Conservation (phyloP, 257 asterid genomes). For the Gentiana dahurica region DNA sequence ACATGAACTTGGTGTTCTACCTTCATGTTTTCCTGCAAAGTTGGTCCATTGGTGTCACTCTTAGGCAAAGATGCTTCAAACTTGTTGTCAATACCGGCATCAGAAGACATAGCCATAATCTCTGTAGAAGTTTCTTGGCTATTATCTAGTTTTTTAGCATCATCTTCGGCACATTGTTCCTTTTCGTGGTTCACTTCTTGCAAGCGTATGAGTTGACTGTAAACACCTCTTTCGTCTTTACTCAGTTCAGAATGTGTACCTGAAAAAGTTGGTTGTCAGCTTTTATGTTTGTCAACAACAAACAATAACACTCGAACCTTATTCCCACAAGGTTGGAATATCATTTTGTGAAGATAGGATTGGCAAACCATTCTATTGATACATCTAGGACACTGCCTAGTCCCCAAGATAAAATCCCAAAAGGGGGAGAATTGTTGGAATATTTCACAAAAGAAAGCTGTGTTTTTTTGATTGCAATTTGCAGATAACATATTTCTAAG, state of each 20-base stretch:
- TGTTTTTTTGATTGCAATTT: too few species aligned
- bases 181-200: background rate
- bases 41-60: background rate
- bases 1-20: background rate
- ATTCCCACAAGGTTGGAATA: too few species aligned
- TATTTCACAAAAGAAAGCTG: too few species aligned
- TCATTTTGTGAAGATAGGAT: too few species aligned
- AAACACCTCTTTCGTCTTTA: constrained; percentile 14
- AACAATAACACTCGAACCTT: too few species aligned
- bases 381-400: too few species aligned
- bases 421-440: too few species aligned
- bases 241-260: constrained; percentile 23
- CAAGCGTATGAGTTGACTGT: constrained; percentile 11
- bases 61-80: background rate
- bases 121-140: background rate
- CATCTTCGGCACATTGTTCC: background rate
- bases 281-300: too few species aligned
- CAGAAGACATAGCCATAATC: background rate
- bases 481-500: too few species aligned
- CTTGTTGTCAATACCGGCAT: background rate
- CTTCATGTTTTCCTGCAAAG: background rate
- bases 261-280: background rate
- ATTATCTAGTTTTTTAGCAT: background rate
- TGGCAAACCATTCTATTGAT: too few species aligned
- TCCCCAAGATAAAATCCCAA: too few species aligned